A percentile compares a stretch with the other conserved stretches of the same genome.
These are phyloP conservation scores for Populus pruinosa DNA, from an alignment of 345 rosid genomes.

Conservation along the genomic window DNA sequence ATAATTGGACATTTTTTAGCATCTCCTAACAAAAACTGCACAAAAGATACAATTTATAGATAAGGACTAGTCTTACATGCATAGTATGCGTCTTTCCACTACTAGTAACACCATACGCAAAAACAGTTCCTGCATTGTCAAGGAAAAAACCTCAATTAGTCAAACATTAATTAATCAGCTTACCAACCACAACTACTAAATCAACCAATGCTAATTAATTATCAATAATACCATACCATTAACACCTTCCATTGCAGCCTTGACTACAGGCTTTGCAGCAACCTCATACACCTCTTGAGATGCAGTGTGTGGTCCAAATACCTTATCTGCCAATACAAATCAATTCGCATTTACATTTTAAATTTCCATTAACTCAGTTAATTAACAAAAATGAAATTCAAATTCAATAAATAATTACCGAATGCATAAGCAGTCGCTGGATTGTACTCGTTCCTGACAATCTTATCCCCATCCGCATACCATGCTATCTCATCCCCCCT, in stretches of 20 bases:
- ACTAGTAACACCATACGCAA: constrained; percentile 99
- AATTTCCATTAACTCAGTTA: neutral
- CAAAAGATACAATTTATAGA: neutral
- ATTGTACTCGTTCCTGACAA: constrained; percentile 84
- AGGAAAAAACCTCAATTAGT: neutral
- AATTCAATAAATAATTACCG: constrained; percentile 38
- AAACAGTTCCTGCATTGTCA: constrained; percentile 78
- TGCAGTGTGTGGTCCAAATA: constrained; percentile 73
- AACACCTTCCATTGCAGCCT: constrained; percentile 98
- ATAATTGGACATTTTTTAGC: neutral
- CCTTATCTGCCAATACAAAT: constrained; percentile 57
- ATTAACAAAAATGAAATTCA: neutral
- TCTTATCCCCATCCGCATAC: constrained; percentile 92
- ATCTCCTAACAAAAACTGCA: neutral
- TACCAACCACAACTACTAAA: neutral
- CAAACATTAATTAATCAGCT: neutral
- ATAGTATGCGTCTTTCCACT: constrained; percentile 99
- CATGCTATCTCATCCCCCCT: constrained; percentile 96
- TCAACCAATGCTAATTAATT: neutral
- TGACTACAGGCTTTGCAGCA: constrained; percentile 94
- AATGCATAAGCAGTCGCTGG: constrained; percentile 87
- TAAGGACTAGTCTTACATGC: constrained; percentile 64
- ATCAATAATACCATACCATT: constrained; percentile 53
- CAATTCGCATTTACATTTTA: neutral
- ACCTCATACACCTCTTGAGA: constrained; percentile 87